Evolutionary conservation across 2,329 filamentous ascomycete genomes (phyloP).

Genomic region (Alternaria rosae): DNA sequence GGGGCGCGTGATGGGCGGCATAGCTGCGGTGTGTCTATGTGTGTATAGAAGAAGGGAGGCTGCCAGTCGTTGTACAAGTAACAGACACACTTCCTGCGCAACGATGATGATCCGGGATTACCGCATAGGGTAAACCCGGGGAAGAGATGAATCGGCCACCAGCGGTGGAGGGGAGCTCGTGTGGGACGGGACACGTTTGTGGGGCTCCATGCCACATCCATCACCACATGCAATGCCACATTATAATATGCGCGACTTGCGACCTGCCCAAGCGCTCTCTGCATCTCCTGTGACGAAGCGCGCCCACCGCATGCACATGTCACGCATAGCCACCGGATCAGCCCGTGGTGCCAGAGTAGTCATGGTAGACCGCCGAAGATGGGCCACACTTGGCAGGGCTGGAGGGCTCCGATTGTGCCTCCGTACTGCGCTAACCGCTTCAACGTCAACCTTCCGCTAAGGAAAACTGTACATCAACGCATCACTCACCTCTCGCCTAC

Average conservation of each 20-base stretch:
- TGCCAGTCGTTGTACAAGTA: neutral
- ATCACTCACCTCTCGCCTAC: slow-evolving; percentile 14
- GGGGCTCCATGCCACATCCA: slow-evolving; percentile 9
- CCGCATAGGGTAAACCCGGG: slow-evolving; percentile 11
- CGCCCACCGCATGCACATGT: neutral
- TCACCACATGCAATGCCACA: slow-evolving; percentile 7
- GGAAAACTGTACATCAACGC: slow-evolving; percentile 28
- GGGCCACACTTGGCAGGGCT: slow-evolving; percentile 21
- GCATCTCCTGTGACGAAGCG: neutral
- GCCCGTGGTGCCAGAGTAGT: slow-evolving; percentile 6
- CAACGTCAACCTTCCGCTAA: slow-evolving; percentile 19
- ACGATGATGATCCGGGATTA: slow-evolving; percentile 6
- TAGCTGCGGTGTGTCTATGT: slow-evolving; percentile 13
- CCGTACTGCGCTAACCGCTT: slow-evolving; percentile 29
- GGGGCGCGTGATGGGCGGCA: slow-evolving; percentile 48
- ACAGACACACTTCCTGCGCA: neutral
- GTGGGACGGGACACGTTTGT: slow-evolving; percentile 5
- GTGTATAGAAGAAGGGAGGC: neutral
- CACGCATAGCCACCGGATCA: neutral
- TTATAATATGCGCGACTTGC: slow-evolving; percentile 4
- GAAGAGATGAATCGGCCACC: neutral
- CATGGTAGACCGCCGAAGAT: slow-evolving; percentile 14
- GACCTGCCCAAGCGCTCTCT: neutral
- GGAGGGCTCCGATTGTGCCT: slow-evolving; percentile 22
- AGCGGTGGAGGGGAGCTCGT: slow-evolving; percentile 2